These are phyloP conservation scores for Monilinia polystroma DNA, from an alignment of 2,329 filamentous ascomycete genomes.

Conservation along the genomic window DNA sequence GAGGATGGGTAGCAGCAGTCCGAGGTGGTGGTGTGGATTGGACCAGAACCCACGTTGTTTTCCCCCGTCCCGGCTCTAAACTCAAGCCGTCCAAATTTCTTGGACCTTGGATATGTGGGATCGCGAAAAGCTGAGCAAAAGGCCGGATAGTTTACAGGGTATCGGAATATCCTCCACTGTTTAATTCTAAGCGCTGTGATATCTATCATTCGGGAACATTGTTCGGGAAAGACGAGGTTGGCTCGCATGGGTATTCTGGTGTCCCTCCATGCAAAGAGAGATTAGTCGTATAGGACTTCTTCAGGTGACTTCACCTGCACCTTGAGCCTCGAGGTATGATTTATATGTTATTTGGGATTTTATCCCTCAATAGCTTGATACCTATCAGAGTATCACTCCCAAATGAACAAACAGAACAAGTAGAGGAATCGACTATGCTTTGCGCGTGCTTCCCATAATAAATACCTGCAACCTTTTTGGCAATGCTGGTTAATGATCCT, in stretches of 20 bases:
- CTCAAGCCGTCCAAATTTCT: neutral
- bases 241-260: too few relatives aligned
- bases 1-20: neutral
- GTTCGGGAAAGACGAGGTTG: too few relatives aligned
- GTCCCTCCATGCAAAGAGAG: too few relatives aligned
- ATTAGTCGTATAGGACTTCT: neutral
- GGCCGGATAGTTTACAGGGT: neutral
- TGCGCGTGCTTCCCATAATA: too few relatives aligned
- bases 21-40: neutral
- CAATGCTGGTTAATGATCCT: too few relatives aligned
- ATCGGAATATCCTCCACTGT: neutral
- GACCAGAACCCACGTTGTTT: neutral
- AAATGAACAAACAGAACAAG: too few relatives aligned
- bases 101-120: neutral
- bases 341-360: neutral
- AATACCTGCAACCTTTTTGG: too few relatives aligned
- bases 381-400: too few relatives aligned
- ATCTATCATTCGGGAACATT: too few relatives aligned
- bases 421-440: too few relatives aligned
- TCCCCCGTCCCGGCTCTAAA: too few relatives aligned
- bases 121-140: neutral
- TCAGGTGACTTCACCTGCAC: neutral
- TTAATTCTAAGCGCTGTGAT: constrained; percentile 6
- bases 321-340: neutral
- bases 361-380: neutral